Base-by-base conservation (phyloP, 257 asterid species). In the Rehmannia glutinosa region DNA sequence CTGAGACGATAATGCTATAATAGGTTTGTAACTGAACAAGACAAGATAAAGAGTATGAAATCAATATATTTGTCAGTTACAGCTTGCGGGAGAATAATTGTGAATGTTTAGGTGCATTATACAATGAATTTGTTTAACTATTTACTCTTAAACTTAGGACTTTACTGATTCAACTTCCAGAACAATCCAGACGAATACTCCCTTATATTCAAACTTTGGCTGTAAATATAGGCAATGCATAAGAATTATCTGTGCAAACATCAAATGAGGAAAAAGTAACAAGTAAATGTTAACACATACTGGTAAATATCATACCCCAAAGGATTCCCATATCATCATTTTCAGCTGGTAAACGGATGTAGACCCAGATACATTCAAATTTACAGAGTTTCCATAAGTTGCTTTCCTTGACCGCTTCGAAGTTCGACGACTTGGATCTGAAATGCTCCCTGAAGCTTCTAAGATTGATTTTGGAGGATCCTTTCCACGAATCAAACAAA, bases 251-350 rank as follows among this genome's bases (percentile, higher is more conserved):
- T 25, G 49, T 23, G 42, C 15, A 52, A 50, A 9, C 51, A 61
- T 33, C 36, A 32, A 23, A 58, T 17, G 36, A 50, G 32, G 16
- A 71, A 56, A 74, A 36, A 61, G 45, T 23, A 57, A 49, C 15
- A 54, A 30, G 53, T 35, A 38, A 24, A 56, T 33, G 55, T 42
- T 9, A 43, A 16, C 13, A 70, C n/a, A 50, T 19, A 32, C 21
- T 16, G 17, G 15, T 27, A 49, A 59, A 56, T 24, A 66, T 6
- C 85, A 67, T 88, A 94, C 99, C 90, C 96, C 99, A 76, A 94
- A 94, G 33, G 97, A 81, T 83, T 94, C 96, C 99, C 99, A 94
- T 75, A 94, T 90, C 99, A 94, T 90, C 97, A 94, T 85, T 84
- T 88, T 94, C 78, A 94, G 87, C 78, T 94, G 96, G 85, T 85